phyloP scores from a whole-genome alignment of 2,329 filamentous ascomycete species.

The Penicillium brasilianum region DNA sequence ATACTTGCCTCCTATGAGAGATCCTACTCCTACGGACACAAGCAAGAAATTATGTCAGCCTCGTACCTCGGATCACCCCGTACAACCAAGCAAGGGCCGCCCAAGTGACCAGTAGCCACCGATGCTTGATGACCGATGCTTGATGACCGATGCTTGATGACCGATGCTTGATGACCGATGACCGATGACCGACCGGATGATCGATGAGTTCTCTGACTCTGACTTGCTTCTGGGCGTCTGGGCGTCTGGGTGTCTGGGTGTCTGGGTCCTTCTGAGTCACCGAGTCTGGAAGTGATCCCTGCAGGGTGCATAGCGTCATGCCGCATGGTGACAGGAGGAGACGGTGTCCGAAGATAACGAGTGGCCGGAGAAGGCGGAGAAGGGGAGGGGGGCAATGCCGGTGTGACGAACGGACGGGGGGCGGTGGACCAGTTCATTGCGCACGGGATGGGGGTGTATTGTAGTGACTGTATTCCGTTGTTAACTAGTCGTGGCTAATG shows the following conservation, averaged over 20 bases:
- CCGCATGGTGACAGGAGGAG: slow-evolving; percentile 15
- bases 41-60: not conserved
- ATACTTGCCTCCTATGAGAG: no score
- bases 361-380: slow-evolving; percentile 9
- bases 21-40: not conserved
- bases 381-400: slow-evolving; percentile 6
- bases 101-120: not conserved
- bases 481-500: not conserved
- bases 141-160: not conserved
- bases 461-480: no score
- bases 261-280: slow-evolving; percentile 27
- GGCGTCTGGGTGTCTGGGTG: no score
- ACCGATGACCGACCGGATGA: no score
- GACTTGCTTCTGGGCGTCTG: no score
- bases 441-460: not conserved
- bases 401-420: slow-evolving; percentile 15
- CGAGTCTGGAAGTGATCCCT: slow-evolving; percentile 22
- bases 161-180: not conserved
- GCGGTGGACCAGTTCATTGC: slow-evolving; percentile 19
- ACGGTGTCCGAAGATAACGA: not conserved
- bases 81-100: slow-evolving; percentile 33
- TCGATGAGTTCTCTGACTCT: no score
- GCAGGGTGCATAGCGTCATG: slow-evolving; percentile 32
- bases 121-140: not conserved
- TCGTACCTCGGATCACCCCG: slow-evolving; percentile 23